These are phyloP conservation scores for Monosporascus ibericus DNA, from an alignment of 2,329 filamentous ascomycete species.

Conservation along the genomic window DNA sequence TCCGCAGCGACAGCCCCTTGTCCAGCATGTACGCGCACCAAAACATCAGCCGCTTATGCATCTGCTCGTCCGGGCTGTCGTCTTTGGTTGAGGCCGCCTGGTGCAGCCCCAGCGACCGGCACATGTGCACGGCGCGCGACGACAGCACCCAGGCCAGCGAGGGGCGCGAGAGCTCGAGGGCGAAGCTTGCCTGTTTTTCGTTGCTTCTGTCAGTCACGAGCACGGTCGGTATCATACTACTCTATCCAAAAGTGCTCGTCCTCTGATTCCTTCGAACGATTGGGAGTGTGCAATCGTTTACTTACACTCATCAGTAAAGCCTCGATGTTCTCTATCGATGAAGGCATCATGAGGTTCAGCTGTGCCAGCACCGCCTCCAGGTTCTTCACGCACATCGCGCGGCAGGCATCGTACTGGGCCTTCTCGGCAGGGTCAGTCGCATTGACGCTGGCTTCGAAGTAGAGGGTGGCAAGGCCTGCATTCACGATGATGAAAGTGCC, in stretches of 20 bases:
- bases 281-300: neutral
- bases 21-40: conserved; percentile 54
- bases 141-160: conserved; percentile 25
- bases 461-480: conserved; percentile 24
- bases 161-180: conserved; percentile 24
- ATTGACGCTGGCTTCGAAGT: conserved; percentile 23
- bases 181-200: conserved; percentile 13
- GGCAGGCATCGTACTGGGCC: conserved; percentile 19
- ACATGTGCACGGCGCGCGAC: conserved; percentile 26
- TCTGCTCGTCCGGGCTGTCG: conserved; percentile 18
- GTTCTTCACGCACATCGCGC: conserved; percentile 23
- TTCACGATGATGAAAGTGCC: conserved; percentile 39
- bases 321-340: conserved; percentile 40
- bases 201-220: neutral
- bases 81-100: conserved; percentile 22
- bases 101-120: conserved; percentile 25
- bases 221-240: too few species aligned
- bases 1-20: conserved; percentile 47
- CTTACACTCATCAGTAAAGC: conserved; percentile 41
- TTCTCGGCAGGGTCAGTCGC: conserved; percentile 16
- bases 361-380: conserved; percentile 26
- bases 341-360: conserved; percentile 40
- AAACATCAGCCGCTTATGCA: conserved; percentile 39
- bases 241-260: too few species aligned
- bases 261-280: too few species aligned